phyloP scores from a whole-genome alignment of 768 basidiomycete species.

The Lactifluus subvellereus region DNA sequence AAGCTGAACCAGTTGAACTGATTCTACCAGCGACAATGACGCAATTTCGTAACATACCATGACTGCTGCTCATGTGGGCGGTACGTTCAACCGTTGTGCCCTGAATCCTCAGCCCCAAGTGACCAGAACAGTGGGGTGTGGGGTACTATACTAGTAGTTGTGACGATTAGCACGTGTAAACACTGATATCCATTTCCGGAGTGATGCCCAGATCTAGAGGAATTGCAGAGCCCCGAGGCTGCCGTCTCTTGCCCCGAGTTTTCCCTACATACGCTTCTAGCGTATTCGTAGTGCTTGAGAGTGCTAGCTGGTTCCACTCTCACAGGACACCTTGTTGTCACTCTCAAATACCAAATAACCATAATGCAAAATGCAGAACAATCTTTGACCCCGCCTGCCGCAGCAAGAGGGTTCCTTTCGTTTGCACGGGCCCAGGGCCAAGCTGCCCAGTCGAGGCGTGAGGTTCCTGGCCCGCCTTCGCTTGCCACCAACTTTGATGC shows the following conservation, averaged over 20 bases:
- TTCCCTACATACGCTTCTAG: not conserved
- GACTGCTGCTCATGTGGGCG: not conserved
- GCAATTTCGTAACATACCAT: constrained; percentile 1
- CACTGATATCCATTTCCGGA: too few relatives aligned
- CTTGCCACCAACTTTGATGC: constrained; percentile 52
- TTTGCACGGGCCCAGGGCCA: constrained; percentile 18
- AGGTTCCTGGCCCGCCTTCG: not conserved
- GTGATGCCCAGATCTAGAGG: too few relatives aligned
- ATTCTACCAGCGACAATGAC: not conserved
- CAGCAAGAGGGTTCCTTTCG: constrained; percentile 12
- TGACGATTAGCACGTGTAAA: constrained; percentile 5
- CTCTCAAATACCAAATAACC: not conserved
- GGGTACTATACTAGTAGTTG: too few relatives aligned
- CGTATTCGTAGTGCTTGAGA: not conserved
- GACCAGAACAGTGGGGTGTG: too few relatives aligned
- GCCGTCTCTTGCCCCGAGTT: too few relatives aligned
- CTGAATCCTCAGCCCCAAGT: not conserved
- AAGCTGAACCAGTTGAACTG: not conserved
- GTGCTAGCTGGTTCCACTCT: not conserved
- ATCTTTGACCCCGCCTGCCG: constrained; percentile 20
- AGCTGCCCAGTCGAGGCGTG: constrained; percentile 10
- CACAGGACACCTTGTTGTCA: not conserved
- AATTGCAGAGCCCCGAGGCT: too few relatives aligned
- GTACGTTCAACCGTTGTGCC: not conserved
- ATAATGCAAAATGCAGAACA: constrained; percentile 7